These are phyloP conservation scores for Alternaria sp. DNA, from an alignment of 2,329 filamentous ascomycete species.

Conservation along the genomic window DNA sequence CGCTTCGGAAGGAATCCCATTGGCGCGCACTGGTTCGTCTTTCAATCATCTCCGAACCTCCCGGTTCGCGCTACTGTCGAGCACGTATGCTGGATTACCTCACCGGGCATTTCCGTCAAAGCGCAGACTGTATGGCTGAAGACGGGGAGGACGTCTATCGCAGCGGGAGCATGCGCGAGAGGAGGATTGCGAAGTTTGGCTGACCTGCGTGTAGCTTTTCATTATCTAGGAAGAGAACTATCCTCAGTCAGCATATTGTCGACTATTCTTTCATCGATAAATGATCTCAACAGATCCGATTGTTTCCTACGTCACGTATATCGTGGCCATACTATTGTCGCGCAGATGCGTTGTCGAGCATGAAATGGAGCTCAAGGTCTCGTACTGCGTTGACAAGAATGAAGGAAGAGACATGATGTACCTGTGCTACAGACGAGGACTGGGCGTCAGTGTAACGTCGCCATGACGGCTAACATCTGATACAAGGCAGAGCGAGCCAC, in stretches of 20 bases:
- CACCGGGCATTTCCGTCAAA: background rate
- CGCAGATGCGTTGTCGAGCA: background rate
- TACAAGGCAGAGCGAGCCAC: background rate
- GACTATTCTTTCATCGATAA: background rate
- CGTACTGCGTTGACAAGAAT: background rate
- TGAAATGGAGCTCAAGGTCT: background rate
- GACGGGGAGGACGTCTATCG: background rate
- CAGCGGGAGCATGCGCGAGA: background rate
- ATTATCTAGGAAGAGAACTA: background rate
- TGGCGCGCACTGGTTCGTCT: slow-evolving; percentile 1
- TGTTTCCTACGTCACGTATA: background rate
- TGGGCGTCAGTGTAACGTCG: background rate
- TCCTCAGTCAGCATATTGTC: background rate
- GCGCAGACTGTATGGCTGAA: background rate
- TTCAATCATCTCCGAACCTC: background rate
- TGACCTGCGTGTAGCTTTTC: background rate
- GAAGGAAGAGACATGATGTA: background rate
- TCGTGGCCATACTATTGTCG: background rate
- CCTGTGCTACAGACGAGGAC: background rate
- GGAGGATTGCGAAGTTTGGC: background rate
- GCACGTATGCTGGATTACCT: background rate
- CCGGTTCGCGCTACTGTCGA: slow-evolving; percentile 2
- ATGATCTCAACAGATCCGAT: too few species aligned
- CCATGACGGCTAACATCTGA: background rate
- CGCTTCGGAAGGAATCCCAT: slow-evolving; percentile 6